Conservation (phyloP, 179 eudicot species). For the Spergularia azorica region DNA sequence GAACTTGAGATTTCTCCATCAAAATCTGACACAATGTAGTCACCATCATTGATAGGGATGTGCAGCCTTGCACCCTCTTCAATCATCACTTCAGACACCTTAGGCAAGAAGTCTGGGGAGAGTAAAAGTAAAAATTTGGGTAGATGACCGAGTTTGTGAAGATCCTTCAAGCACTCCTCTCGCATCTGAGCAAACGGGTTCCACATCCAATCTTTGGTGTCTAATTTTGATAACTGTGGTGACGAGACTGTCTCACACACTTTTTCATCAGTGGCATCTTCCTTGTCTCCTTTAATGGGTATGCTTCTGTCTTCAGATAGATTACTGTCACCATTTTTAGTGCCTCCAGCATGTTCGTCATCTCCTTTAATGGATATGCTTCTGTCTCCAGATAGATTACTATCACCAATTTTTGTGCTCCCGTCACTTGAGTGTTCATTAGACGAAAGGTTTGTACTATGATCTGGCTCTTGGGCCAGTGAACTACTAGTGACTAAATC, state of each 20-base stretch:
- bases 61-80: constrained; percentile 79
- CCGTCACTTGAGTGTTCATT: constrained; percentile 16
- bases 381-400: constrained; percentile 30
- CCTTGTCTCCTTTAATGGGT: constrained; percentile 37
- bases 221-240: constrained; percentile 29
- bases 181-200: constrained; percentile 52
- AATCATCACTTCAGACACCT: constrained; percentile 44
- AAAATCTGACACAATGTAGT: constrained; percentile 65
- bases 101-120: constrained; percentile 42
- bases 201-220: constrained; percentile 58
- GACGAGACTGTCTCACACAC: constrained; percentile 26
- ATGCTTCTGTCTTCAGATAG: constrained; percentile 30
- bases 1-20: constrained; percentile 90
- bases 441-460: constrained; percentile 18
- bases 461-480: constrained; percentile 24
- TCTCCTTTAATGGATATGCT: constrained; percentile 35
- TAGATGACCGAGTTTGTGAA: constrained; percentile 35
- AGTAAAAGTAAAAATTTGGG: constrained; percentile 41
- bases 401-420: constrained; percentile 25
- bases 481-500: constrained; percentile 20
- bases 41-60: constrained; percentile 58
- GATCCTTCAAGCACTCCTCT: constrained; percentile 53
- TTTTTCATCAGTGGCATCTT: constrained; percentile 24
- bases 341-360: constrained; percentile 17
- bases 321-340: neutral